A percentile compares a stretch with the other conserved stretches of the same genome.
Evolutionary conservation across 352 stramenopile genomes (phyloP).

Genomic region (Phytophthora crassamura): DNA sequence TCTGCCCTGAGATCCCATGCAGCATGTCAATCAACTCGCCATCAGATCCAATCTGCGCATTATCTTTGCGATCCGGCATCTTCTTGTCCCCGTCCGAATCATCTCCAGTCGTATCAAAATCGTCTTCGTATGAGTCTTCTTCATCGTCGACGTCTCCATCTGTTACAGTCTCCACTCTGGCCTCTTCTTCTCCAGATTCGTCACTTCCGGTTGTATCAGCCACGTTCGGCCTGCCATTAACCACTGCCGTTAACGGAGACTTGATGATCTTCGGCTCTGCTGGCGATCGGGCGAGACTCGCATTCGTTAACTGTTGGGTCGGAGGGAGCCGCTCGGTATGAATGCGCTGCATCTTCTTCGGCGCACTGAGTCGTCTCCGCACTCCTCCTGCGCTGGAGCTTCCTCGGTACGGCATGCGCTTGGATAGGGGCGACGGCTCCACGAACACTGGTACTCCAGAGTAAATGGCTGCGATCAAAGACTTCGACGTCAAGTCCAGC

Average conservation of each 20-base stretch:
- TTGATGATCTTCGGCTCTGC: not conserved
- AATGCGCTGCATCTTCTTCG: constrained; percentile 22
- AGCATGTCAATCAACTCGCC: constrained; percentile 56
- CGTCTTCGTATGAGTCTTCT: constrained; percentile 53
- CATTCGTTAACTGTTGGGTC: not conserved
- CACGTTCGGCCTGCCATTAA: not conserved
- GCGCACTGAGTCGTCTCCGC: constrained; percentile 26
- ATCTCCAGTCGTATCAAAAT: constrained; percentile 43
- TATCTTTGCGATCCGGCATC: constrained; percentile 16
- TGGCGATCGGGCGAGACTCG: not conserved
- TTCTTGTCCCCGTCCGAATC: constrained; percentile 12
- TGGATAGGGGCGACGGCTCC: constrained; percentile 52
- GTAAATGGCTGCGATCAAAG: constrained; percentile 44
- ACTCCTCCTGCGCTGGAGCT: constrained; percentile 39
- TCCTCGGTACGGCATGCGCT: constrained; percentile 43
- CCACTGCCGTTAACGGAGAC: not conserved
- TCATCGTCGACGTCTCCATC: constrained; percentile 23
- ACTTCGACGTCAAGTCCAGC: constrained; percentile 29
- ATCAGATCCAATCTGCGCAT: constrained; percentile 30
- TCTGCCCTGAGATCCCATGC: constrained; percentile 21
- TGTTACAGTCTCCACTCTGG: not conserved
- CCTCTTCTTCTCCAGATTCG: not conserved
- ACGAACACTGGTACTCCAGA: constrained; percentile 45
- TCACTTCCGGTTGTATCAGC: not conserved
- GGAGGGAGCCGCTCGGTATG: constrained; percentile 20